Evolutionary conservation across 495 filamentous ascomycete species (phyloP).

Genomic region (Oleoguttula mirabilis): DNA sequence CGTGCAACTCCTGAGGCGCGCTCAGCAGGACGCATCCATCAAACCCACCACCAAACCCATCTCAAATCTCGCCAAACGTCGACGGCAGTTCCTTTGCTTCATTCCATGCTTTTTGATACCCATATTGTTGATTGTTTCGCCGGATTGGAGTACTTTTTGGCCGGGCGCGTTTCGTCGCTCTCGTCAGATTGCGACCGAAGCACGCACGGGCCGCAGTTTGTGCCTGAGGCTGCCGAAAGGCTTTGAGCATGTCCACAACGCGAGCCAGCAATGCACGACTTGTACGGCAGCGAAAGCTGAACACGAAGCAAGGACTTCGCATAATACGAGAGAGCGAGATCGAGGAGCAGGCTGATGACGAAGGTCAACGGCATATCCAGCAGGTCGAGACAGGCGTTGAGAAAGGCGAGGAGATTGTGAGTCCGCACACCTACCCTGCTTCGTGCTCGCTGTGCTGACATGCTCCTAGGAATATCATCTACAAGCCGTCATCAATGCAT

Average conservation of each 20-base stretch:
- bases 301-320: conserved; percentile 69
- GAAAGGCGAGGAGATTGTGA: conserved; percentile 89
- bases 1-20: neutral
- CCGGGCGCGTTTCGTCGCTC: neutral
- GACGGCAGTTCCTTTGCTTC: neutral
- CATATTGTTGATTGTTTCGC: conserved; percentile 14
- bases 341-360: conserved; percentile 49
- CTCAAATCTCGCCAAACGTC: conserved; percentile 12
- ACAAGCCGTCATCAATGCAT: conserved; percentile 75
- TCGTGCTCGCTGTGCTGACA: conserved; percentile 1
- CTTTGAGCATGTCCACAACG: conserved; percentile 22
- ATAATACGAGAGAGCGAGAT: conserved; percentile 83
- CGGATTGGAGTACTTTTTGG: conserved; percentile 3
- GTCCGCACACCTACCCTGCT: conserved; percentile 32
- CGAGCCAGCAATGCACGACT: conserved; percentile 19
- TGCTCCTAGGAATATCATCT: conserved; percentile 84
- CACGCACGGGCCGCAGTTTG: neutral
- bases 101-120: conserved; percentile 16
- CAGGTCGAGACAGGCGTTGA: conserved; percentile 95
- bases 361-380: conserved; percentile 52
- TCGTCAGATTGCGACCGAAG: conserved; percentile 11
- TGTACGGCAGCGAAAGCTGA: conserved; percentile 76
- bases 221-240: conserved; percentile 13
- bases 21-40: conserved; percentile 5
- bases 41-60: conserved; percentile 4